These are phyloP conservation scores for Neurospora sp. DNA, from an alignment of 2,329 filamentous ascomycete genomes.

Conservation along the genomic window DNA sequence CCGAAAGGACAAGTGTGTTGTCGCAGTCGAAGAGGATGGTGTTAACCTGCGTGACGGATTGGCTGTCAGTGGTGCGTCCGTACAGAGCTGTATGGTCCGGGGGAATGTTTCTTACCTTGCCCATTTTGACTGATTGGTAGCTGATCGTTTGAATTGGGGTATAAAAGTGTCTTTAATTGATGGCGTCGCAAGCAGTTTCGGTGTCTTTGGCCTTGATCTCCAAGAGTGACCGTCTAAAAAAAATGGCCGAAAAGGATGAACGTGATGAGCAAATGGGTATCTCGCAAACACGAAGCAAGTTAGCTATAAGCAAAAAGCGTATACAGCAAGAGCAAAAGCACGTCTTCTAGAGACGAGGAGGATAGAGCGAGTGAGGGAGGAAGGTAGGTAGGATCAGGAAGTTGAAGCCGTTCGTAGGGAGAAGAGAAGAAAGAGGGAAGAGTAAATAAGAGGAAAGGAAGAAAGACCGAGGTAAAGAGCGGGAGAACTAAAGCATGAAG, in stretches of 20 bases:
- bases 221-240: background rate
- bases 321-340: background rate
- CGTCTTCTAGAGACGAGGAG: background rate
- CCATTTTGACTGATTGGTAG: constrained; percentile 10
- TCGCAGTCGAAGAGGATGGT: constrained; percentile 70
- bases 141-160: background rate
- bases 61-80: background rate
- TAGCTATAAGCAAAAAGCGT: background rate
- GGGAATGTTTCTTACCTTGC: constrained; percentile 8
- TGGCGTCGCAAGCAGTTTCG: background rate
- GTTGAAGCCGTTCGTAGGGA: background rate
- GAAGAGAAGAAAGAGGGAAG: background rate
- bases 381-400: background rate
- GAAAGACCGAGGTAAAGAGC: background rate
- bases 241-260: background rate
- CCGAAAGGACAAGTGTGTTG: constrained; percentile 90
- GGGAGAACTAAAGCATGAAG: background rate
- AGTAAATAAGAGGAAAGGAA: background rate
- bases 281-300: background rate
- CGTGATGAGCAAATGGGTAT: background rate
- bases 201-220: background rate
- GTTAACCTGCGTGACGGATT: constrained; percentile 42
- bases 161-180: background rate
- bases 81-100: background rate
- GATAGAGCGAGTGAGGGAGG: background rate